phyloP scores from a whole-genome alignment of 2,329 filamentous ascomycete species.

The Neopestalotiopsis rosae region DNA sequence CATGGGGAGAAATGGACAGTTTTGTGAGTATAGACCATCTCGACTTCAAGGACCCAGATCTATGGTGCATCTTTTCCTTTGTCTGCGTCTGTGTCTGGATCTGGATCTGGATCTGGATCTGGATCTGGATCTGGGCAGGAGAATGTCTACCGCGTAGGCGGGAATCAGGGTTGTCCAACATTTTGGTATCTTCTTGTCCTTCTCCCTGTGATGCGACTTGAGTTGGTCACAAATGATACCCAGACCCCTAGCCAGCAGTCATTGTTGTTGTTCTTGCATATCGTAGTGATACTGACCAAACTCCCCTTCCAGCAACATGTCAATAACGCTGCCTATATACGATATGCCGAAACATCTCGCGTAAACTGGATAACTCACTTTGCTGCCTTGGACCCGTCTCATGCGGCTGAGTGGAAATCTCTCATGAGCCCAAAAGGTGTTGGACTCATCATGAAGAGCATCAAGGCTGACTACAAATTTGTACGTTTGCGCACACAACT shows the following conservation, averaged over 20 bases:
- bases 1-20: slow-evolving; percentile 76
- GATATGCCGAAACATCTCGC: slow-evolving; percentile 82
- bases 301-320: slow-evolving; percentile 66
- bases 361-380: slow-evolving; percentile 80
- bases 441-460: slow-evolving; percentile 80
- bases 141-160: no score
- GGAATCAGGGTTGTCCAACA: no score
- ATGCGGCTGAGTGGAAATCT: slow-evolving; percentile 69
- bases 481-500: slow-evolving; percentile 53
- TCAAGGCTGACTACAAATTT: slow-evolving; percentile 87
- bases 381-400: slow-evolving; percentile 64
- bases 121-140: background rate
- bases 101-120: no score
- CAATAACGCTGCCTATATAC: slow-evolving; percentile 84
- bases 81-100: no score
- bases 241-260: no score
- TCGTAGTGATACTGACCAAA: background rate
- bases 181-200: background rate
- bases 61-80: no score
- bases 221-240: background rate
- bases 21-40: slow-evolving; percentile 35
- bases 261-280: background rate
- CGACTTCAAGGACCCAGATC: no score
- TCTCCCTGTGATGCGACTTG: background rate
- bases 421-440: slow-evolving; percentile 69